These are phyloP conservation scores for Teratosphaeriaceae sp. DNA, from an alignment of 2,329 filamentous ascomycete genomes.

Conservation along the genomic window DNA sequence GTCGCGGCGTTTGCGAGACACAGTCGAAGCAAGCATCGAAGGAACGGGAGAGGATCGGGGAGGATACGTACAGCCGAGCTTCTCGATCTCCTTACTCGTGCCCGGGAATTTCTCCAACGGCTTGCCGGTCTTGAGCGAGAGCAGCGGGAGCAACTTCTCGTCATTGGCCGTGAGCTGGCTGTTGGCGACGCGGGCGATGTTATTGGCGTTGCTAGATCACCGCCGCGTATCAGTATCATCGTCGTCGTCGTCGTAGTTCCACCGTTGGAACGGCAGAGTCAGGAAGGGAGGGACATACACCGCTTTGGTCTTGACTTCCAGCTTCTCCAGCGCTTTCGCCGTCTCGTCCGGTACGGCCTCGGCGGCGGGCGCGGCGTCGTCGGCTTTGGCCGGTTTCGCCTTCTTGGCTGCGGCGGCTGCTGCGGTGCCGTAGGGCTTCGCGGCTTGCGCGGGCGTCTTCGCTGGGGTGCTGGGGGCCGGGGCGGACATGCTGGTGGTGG, in stretches of 20 bases:
- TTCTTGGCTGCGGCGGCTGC: conserved; percentile 3
- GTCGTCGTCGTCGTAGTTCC: too few relatives aligned
- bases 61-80: conserved; percentile 21
- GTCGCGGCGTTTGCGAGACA: not conserved
- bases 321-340: conserved; percentile 23
- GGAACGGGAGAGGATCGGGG: too few relatives aligned
- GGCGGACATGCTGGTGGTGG: not conserved
- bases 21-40: too few relatives aligned
- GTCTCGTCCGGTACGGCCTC: conserved; percentile 18
- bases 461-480: not conserved
- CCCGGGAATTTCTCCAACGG: conserved; percentile 26
- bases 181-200: conserved; percentile 28
- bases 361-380: too few relatives aligned
- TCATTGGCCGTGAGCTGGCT: conserved; percentile 23
- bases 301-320: conserved; percentile 22
- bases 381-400: not conserved
- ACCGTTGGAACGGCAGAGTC: too few relatives aligned
- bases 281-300: conserved; percentile 15
- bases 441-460: conserved; percentile 6
- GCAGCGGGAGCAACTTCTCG: conserved; percentile 24
- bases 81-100: conserved; percentile 24
- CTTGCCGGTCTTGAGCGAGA: conserved; percentile 26
- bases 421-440: conserved; percentile 8
- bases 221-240: too few relatives aligned
- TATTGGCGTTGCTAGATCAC: conserved; percentile 23